Evolutionary conservation across 108 stramenopile species (phyloP).

Genomic region (Cyclotella distinguenda): DNA sequence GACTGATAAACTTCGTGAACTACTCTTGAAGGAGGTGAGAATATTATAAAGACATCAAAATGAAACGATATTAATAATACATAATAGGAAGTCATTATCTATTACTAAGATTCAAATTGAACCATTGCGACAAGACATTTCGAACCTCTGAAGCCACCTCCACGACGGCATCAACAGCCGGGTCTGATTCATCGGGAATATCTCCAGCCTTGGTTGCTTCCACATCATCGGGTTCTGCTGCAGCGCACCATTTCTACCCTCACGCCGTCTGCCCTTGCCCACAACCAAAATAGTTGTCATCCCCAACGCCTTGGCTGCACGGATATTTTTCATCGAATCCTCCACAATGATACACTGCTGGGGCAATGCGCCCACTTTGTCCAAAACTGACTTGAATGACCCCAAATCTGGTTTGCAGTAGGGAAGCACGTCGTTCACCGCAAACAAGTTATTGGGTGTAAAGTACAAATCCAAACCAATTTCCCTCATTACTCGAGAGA

Average conservation of each 20-base stretch:
- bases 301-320: constrained; percentile 65
- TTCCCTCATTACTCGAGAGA: constrained; percentile 54
- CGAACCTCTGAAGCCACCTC: constrained; percentile 60
- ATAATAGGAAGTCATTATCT: not conserved
- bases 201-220: constrained; percentile 63
- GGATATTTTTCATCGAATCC: constrained; percentile 87
- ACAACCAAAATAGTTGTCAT: constrained; percentile 74
- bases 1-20: no score
- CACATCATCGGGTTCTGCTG: constrained; percentile 2
- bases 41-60: not conserved
- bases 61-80: not conserved
- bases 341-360: constrained; percentile 80
- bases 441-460: constrained; percentile 61
- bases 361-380: constrained; percentile 46
- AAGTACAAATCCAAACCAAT: constrained; percentile 63
- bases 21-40: no score
- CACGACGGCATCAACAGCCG: constrained; percentile 66
- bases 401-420: constrained; percentile 81
- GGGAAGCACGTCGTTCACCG: constrained; percentile 80
- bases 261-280: constrained; percentile 41
- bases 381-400: constrained; percentile 68
- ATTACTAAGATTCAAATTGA: not conserved
- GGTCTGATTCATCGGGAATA: constrained; percentile 54
- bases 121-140: constrained; percentile 47
- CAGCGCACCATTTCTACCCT: constrained; percentile 1